phyloP scores from a whole-genome alignment of 768 basidiomycete species.

The Mycena olivaceomarginata region DNA sequence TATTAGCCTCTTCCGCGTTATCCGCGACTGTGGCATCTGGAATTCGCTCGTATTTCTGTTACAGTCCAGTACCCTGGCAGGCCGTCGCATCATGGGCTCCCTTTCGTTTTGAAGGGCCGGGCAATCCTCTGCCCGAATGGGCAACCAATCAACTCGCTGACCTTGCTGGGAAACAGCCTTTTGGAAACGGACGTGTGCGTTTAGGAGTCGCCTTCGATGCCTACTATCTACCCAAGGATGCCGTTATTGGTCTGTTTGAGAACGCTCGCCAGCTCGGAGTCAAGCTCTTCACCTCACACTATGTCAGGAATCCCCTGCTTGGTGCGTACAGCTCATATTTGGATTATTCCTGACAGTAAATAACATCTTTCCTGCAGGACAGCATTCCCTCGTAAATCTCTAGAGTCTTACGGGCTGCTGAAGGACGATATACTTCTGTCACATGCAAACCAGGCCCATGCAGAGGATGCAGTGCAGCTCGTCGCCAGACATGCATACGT shows the following conservation, averaged over 20 bases:
- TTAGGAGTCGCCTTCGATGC: slow-evolving; percentile 39
- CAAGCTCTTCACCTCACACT: slow-evolving; percentile 37
- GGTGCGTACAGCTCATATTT: background rate
- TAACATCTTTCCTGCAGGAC: background rate
- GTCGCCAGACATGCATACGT: slow-evolving; percentile 27
- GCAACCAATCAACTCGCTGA: slow-evolving; percentile 16
- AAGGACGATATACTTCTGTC: slow-evolving; percentile 36
- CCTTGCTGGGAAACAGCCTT: slow-evolving; percentile 34
- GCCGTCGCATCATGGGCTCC: slow-evolving; percentile 32
- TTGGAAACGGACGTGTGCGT: slow-evolving; percentile 39
- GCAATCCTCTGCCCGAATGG: slow-evolving; percentile 22
- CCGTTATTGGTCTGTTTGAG: slow-evolving; percentile 21
- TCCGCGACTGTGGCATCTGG: slow-evolving; percentile 33
- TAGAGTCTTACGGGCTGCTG: slow-evolving; percentile 34
- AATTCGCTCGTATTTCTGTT: slow-evolving; percentile 41
- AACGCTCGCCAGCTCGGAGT: slow-evolving; percentile 15
- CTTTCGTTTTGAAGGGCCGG: background rate
- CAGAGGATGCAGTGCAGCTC: slow-evolving; percentile 33
- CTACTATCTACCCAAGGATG: slow-evolving; percentile 31
- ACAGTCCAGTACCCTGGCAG: background rate
- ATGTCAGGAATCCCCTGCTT: slow-evolving; percentile 1
- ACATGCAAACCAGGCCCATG: slow-evolving; percentile 23
- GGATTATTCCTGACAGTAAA: background rate
- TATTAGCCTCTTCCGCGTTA: slow-evolving; percentile 29
- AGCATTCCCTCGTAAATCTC: slow-evolving; percentile 22